Base-by-base conservation (phyloP, 345 rosid genomes). In the Brassica incana region DNA sequence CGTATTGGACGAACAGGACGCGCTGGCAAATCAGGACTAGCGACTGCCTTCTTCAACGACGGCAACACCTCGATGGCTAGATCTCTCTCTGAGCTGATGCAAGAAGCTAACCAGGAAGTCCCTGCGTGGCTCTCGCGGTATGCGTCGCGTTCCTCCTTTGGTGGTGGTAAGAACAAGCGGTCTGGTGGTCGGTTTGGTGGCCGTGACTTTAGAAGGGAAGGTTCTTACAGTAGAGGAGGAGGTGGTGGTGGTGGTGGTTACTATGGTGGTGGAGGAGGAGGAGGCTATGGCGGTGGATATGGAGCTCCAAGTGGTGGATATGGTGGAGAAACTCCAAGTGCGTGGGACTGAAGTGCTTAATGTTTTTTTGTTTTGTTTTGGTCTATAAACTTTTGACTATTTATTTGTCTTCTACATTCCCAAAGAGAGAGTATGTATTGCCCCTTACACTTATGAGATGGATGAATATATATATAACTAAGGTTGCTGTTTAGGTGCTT, bases 1-100 rank as follows among this genome's bases (percentile, higher is more conserved):
- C 93, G 98, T 9, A 95, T 95, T 73, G 99, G 99, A 80, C 77
- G 99, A n/a, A 95, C 99, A 50, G 99, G 99, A 32, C 89, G 99
- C 67, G 99, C 99, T 20, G 99, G 99, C 56, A 95, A 95, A 67
- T 61, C 87, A 52, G 99, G 99, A 64, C 79, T 95, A 43, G 99
- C 99, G 2, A 92, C 99, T 52, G 98, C 99, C 78, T 95, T 95
- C 86, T 95, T 95, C 80, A 92, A 92, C 14, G 99, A 95, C 38
- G 84, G 84, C 77, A 95, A 91, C 79, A 23, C 85, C 4, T 88
- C 97, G 14, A 5, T 94, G 85, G 97, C 98, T 4, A 88, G 83
- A 88, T 20, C 89, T 20, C 82, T 94, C 54, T 35, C 92, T 3
- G 97, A 94, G 8, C 83, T 94, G 75, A 94, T 94, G 98, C 93